Conservation (phyloP, 257 asterid genomes). For the Rhazya stricta region DNA sequence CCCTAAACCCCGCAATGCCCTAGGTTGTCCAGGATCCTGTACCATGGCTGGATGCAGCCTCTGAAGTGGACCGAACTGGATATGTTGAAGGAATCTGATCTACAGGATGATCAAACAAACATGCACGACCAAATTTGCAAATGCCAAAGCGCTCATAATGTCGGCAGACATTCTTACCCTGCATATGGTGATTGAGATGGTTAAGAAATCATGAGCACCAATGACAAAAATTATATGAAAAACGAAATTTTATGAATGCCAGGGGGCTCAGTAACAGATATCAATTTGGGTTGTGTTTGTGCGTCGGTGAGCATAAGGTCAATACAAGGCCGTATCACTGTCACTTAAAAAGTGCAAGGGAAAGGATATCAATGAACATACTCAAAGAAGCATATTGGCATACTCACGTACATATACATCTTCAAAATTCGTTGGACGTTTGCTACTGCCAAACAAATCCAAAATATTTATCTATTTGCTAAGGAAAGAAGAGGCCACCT, state of each 20-base stretch:
- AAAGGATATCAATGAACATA: not conserved
- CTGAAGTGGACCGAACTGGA: constrained; percentile 13
- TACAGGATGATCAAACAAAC: constrained; percentile 35
- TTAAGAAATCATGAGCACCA: constrained; percentile 3
- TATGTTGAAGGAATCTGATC: constrained; percentile 2
- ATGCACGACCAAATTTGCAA: constrained; percentile 34
- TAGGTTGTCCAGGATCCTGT: constrained; percentile 10
- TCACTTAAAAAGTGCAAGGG: not conserved
- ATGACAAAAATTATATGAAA: not conserved
- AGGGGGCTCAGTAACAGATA: not conserved
- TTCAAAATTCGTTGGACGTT: not conserved
- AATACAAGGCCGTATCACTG: not conserved
- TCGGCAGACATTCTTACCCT: constrained; percentile 33
- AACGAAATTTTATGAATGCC: not conserved
- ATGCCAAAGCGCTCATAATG: constrained; percentile 28
- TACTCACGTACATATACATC: not conserved
- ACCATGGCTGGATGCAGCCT: not conserved
- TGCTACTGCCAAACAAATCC: not conserved
- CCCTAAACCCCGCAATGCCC: not conserved
- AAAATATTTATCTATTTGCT: no score
- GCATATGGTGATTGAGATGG: constrained; percentile 1
- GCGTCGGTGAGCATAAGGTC: not conserved
- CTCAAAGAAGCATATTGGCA: not conserved
- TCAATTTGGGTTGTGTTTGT: no score
- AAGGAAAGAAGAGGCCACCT: not conserved